Conservation (phyloP, 31 red algal species). For the Porphyra umbilicalis region DNA sequence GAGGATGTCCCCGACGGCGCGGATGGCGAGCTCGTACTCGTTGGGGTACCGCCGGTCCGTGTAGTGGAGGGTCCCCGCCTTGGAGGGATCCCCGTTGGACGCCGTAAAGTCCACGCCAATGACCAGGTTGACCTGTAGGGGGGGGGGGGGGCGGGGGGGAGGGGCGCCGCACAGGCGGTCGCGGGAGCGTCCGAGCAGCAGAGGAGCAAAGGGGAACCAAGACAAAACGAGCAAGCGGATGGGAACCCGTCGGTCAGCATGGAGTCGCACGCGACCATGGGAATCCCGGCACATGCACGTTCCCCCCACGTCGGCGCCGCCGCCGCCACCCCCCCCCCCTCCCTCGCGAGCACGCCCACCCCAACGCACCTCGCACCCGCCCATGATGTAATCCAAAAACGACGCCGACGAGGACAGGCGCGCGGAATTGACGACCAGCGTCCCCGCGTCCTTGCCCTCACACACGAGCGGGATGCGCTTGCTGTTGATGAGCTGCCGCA, state of each 20-base stretch:
- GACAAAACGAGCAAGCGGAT: too few relatives aligned
- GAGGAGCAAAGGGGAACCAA: too few relatives aligned
- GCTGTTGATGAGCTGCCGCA: background rate
- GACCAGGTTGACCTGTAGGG: too few relatives aligned
- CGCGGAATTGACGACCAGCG: slow-evolving; percentile 12
- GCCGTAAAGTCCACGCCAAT: slow-evolving; percentile 82
- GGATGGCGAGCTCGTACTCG: slow-evolving; percentile 77
- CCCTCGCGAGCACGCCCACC: too few relatives aligned
- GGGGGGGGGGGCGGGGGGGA: too few relatives aligned
- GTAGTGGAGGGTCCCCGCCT: slow-evolving; percentile 55
- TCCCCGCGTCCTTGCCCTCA: background rate
- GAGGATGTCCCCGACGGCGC: slow-evolving; percentile 51
- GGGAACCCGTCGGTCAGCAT: too few relatives aligned
- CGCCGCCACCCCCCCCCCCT: too few relatives aligned
- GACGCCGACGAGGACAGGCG: slow-evolving; percentile 12
- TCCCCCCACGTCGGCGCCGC: too few relatives aligned
- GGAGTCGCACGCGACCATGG: too few relatives aligned
- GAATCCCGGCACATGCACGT: too few relatives aligned
- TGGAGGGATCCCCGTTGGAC: slow-evolving; percentile 64
- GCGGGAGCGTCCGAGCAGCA: too few relatives aligned
- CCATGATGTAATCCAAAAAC: slow-evolving; percentile 65
- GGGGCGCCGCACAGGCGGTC: too few relatives aligned
- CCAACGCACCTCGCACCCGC: slow-evolving; percentile 74
- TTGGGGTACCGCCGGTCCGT: slow-evolving; percentile 35
- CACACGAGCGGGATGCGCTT: background rate